Conservation (phyloP, 805 yeast species). For the Ogataea pini region DNA sequence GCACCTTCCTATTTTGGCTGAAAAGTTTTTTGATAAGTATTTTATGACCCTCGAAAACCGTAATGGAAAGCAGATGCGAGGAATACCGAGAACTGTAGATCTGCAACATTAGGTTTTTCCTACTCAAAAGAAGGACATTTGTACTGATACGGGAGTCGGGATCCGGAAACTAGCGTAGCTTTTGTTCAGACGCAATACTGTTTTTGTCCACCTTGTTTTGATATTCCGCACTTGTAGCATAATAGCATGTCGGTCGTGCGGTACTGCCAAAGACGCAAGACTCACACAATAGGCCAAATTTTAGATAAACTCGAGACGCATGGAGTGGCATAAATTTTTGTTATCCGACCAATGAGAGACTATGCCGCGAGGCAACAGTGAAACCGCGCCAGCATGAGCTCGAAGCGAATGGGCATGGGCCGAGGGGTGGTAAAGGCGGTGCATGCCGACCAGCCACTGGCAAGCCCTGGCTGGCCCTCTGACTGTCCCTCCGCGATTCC, state of each 20-base stretch:
- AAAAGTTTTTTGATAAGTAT: background rate
- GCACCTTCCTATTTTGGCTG: background rate
- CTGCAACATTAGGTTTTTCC: background rate
- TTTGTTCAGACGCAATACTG: background rate
- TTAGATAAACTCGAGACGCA: conserved; percentile 7
- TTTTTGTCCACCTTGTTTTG: background rate
- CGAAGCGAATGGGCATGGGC: background rate
- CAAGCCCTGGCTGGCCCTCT: too few relatives aligned
- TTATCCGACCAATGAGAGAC: conserved; percentile 19
- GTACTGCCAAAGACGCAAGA: conserved; percentile 1
- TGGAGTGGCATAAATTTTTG: conserved; percentile 4
- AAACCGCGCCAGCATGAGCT: background rate
- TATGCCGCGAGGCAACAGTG: background rate
- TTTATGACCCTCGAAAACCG: background rate
- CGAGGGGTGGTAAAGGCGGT: background rate
- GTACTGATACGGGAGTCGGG: background rate
- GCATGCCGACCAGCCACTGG: too few relatives aligned
- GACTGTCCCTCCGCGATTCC: too few relatives aligned
- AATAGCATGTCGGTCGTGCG: conserved; percentile 5
- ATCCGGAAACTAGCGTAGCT: background rate
- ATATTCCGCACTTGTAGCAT: background rate
- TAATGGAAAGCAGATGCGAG: background rate
- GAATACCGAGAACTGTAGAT: background rate
- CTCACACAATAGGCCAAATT: conserved; percentile 6
- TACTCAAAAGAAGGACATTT: background rate